phyloP scores from a whole-genome alignment of 2,329 filamentous ascomycete species.

The Beauveria varroae region DNA sequence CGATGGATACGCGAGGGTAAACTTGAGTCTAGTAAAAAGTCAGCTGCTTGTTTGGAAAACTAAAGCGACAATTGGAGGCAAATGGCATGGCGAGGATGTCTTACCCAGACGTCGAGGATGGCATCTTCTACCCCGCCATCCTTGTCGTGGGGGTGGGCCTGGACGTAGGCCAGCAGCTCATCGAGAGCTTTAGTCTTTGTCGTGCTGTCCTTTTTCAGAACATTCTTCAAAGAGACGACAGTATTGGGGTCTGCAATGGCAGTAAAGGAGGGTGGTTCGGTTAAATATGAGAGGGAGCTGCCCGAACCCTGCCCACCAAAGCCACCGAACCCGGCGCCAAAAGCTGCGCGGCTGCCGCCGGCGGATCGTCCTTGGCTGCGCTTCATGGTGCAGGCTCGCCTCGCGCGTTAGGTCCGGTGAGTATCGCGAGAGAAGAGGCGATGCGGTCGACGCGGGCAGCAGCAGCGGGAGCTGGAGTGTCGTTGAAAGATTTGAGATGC shows the following conservation, averaged over 20 bases:
- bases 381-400: slow-evolving; percentile 1
- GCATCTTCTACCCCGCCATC: slow-evolving; percentile 66
- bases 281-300: slow-evolving; percentile 70
- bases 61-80: background rate
- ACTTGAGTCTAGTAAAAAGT: slow-evolving; percentile 56
- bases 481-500: slow-evolving; percentile 1
- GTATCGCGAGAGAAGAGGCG: background rate
- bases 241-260: slow-evolving; percentile 71
- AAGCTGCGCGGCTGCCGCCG: background rate
- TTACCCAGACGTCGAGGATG: slow-evolving; percentile 81
- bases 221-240: slow-evolving; percentile 85
- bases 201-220: slow-evolving; percentile 85
- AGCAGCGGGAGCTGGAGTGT: background rate
- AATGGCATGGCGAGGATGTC: background rate
- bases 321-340: slow-evolving; percentile 28
- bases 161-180: slow-evolving; percentile 63
- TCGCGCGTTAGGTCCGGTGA: background rate
- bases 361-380: slow-evolving; percentile 3
- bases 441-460: background rate
- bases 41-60: background rate
- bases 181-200: slow-evolving; percentile 89
- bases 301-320: slow-evolving; percentile 33
- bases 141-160: slow-evolving; percentile 42
- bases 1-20: slow-evolving; percentile 85
- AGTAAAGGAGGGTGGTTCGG: slow-evolving; percentile 76